A percentile compares a stretch with the other conserved stretches of the same genome.
phyloP scores from a whole-genome alignment of 345 rosid species.

The Hibiscus syriacus region DNA sequence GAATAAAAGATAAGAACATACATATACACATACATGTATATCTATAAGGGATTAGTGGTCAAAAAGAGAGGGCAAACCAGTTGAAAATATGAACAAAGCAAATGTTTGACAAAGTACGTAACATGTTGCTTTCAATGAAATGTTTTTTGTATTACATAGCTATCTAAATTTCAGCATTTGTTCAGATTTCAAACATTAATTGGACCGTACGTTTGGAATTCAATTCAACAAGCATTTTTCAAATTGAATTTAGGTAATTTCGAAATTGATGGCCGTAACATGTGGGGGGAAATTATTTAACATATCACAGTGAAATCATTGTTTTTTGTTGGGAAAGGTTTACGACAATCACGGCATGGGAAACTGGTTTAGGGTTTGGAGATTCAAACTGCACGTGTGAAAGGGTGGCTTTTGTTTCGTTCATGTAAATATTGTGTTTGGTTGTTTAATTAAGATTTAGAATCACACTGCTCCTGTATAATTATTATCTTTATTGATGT shows the following conservation, averaged over 20 bases:
- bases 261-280: slow-evolving; percentile 11
- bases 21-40: no score
- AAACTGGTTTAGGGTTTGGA: not conserved
- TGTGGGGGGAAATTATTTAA: not conserved
- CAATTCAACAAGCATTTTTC: not conserved
- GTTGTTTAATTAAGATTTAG: no score
- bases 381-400: slow-evolving; percentile 12
- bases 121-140: slow-evolving; percentile 19
- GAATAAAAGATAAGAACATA: not conserved
- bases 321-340: no score
- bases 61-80: slow-evolving; percentile 32
- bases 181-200: not conserved
- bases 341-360: slow-evolving; percentile 21
- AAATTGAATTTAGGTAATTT: not conserved
- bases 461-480: no score
- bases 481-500: no score
- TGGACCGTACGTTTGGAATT: not conserved
- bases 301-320: not conserved
- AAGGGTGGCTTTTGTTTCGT: no score
- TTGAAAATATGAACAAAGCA: not conserved
- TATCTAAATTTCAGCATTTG: no score
- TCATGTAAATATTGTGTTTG: no score
- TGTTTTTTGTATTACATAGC: not conserved
- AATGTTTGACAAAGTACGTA: slow-evolving; percentile 27
- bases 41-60: slow-evolving; percentile 31